Percentiles rank a stretch among this genome's conserved stretches.
Conservation (phyloP, 139 green algal species). For the Protoeuglena noctilucae region DNA sequence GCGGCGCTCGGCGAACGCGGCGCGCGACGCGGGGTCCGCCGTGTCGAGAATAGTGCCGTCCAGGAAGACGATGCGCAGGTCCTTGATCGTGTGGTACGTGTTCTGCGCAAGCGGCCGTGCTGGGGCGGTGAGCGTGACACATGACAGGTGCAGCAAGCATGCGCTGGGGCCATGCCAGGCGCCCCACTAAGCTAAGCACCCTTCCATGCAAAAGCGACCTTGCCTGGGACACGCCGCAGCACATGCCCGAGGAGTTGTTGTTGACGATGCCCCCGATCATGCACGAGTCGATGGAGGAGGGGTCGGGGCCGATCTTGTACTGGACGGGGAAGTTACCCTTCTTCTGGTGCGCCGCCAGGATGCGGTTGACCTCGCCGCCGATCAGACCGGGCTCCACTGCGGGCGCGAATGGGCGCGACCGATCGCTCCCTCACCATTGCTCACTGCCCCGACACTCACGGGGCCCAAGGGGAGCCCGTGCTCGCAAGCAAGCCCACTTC, state of each 20-base stretch:
- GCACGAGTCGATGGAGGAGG: conserved; percentile 82
- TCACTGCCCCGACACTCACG: too few species aligned
- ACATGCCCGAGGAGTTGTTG: conserved; percentile 98
- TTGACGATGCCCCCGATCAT: conserved; percentile 88
- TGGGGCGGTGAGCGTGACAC: too few species aligned
- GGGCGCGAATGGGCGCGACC: too few species aligned
- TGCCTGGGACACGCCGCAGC: conserved; percentile 88
- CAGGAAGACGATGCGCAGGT: conserved; percentile 83
- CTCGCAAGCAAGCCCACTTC: too few species aligned
- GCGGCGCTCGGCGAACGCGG: conserved; percentile 44
- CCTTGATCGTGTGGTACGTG: conserved; percentile 24
- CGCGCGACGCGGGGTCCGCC: conserved; percentile 41
- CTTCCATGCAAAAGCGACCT: too few species aligned
- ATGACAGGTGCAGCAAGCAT: neutral
- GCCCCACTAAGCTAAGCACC: neutral
- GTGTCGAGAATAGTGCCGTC: conserved; percentile 93
- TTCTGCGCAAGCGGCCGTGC: too few species aligned
- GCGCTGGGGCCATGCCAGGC: neutral
- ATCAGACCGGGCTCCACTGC: conserved; percentile 88
- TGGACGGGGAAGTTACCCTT: conserved; percentile 58
- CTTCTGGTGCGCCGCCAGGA: conserved; percentile 55
- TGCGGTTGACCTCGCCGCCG: conserved; percentile 80
- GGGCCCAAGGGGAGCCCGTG: too few species aligned
- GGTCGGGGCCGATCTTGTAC: conserved; percentile 97
- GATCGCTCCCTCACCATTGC: too few species aligned